These are phyloP conservation scores for Lodderomyces orthopsilosis DNA, from an alignment of 1,139 yeast genomes.

Conservation along the genomic window DNA sequence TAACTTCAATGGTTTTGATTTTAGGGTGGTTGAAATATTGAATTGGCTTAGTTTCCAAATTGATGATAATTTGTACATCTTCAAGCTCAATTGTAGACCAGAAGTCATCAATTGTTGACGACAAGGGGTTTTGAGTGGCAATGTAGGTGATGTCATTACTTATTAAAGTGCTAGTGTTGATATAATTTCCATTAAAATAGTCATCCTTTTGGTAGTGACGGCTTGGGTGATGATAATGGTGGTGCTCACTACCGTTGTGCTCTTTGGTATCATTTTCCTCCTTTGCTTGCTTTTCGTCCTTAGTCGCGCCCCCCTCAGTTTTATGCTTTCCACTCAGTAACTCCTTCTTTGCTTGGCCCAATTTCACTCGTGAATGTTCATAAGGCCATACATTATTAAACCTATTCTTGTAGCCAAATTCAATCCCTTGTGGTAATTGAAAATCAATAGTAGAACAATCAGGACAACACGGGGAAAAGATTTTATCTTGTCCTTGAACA, in stretches of 20 bases:
- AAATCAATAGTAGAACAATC: constrained; percentile 43
- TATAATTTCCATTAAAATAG: constrained; percentile 44
- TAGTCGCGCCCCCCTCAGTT: too few species aligned
- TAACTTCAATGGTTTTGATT: not conserved
- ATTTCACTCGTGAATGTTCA: constrained; percentile 44
- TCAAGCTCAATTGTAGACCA: constrained; percentile 52
- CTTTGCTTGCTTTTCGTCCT: not conserved
- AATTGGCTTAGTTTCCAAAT: constrained; percentile 50
- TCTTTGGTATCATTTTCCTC: constrained; percentile 1
- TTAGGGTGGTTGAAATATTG: constrained; percentile 8
- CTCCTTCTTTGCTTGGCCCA: constrained; percentile 14
- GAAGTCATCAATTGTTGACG: constrained; percentile 40
- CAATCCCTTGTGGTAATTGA: constrained; percentile 53
- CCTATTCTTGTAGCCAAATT: constrained; percentile 43
- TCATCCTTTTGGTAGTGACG: constrained; percentile 22
- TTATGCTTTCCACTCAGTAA: not conserved
- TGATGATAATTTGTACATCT: constrained; percentile 60
- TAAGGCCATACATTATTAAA: constrained; percentile 48
- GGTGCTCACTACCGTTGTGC: constrained; percentile 4
- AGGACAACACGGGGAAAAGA: constrained; percentile 48
- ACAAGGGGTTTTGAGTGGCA: constrained; percentile 46
- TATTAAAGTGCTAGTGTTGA: constrained; percentile 20
- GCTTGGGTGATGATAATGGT: constrained; percentile 11
- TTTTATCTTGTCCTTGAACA: constrained; percentile 17
- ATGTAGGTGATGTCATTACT: constrained; percentile 28